phyloP scores from a whole-genome alignment of 1,284 basidiomycete species.

The Rhodotorula sp. region DNA sequence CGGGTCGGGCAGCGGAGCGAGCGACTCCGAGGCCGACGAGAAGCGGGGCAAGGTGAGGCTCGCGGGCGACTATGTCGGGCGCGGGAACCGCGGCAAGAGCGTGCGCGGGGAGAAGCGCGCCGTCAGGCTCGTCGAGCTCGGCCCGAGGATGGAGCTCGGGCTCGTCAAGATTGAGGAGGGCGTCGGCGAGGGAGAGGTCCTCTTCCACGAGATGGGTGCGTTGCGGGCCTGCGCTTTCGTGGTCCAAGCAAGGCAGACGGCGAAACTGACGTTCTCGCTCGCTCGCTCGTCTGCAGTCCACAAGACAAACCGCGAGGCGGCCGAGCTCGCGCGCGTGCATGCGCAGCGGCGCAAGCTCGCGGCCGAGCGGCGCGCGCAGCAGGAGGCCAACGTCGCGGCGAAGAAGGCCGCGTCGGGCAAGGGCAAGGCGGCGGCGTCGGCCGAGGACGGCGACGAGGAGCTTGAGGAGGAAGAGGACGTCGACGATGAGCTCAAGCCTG shows the following conservation, averaged over 20 bases:
- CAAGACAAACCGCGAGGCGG: conserved; percentile 57
- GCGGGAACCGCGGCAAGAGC: conserved; percentile 69
- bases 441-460: conserved; percentile 52
- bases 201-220: conserved; percentile 70
- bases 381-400: conserved; percentile 78
- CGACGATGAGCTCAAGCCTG: conserved; percentile 53
- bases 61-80: conserved; percentile 88
- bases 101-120: conserved; percentile 81
- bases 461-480: conserved; percentile 51
- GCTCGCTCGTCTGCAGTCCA: conserved; percentile 30
- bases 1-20: conserved; percentile 53
- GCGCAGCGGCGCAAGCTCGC: conserved; percentile 71
- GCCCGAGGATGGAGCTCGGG: conserved; percentile 89
- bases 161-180: conserved; percentile 90
- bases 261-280: background rate
- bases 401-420: conserved; percentile 62
- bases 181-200: conserved; percentile 60
- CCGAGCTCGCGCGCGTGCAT: conserved; percentile 68
- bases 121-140: conserved; percentile 88
- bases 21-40: conserved; percentile 61
- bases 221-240: too few species aligned
- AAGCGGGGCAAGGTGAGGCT: conserved; percentile 63
- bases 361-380: conserved; percentile 76
- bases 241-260: too few species aligned
- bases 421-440: conserved; percentile 45